Percentiles rank a stretch among this genome's conserved stretches.
Evolutionary conservation across 495 filamentous ascomycete species (phyloP).

Genomic region (Penicillium egyptiacum): DNA sequence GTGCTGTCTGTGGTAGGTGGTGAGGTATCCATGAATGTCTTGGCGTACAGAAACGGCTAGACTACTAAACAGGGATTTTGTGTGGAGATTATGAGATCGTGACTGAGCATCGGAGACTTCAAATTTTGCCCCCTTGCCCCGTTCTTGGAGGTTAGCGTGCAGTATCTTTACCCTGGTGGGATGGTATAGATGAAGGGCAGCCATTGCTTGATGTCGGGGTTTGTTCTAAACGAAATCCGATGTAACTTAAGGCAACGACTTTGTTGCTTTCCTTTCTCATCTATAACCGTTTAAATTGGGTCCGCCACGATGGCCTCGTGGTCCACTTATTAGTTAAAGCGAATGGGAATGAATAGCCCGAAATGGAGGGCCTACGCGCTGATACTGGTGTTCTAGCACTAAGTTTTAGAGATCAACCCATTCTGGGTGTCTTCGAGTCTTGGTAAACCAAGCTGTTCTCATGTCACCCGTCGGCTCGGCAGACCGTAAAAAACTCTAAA

Average conservation of each 20-base stretch:
- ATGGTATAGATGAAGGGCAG: neutral
- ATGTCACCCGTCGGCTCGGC: neutral
- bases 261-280: neutral
- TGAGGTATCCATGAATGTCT: slow-evolving; percentile 3
- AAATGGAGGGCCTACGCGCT: no score
- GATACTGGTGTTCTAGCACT: no score
- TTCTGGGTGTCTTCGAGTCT: no score
- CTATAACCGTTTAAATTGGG: no score
- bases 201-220: neutral
- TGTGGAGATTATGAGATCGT: slow-evolving; percentile 2
- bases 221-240: neutral
- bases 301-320: no score
- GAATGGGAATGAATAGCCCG: no score
- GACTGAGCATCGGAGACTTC: neutral
- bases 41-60: slow-evolving; percentile 4
- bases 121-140: neutral
- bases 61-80: neutral
- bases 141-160: neutral
- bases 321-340: no score
- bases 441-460: no score
- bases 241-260: neutral
- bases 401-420: no score
- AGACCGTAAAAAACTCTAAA: neutral
- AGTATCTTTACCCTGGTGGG: neutral
- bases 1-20: neutral